Conservation (phyloP, 441 rosid genomes). For the Gossypium schwendimanii region DNA sequence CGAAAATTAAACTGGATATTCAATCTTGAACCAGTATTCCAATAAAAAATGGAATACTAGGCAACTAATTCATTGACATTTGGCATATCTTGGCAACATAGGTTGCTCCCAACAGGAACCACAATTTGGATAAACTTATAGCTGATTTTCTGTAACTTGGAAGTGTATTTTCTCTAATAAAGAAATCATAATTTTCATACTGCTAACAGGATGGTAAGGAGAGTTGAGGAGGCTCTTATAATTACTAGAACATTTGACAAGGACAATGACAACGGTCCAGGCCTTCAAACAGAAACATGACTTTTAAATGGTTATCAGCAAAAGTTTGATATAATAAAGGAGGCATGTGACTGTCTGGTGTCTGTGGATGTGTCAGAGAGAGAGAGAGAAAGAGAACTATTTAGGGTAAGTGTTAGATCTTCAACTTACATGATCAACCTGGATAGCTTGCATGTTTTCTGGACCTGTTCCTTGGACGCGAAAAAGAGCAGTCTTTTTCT, state of each 20-base stretch:
- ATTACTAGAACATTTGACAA: background rate
- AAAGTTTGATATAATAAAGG: background rate
- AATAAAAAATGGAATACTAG: background rate
- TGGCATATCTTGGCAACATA: background rate
- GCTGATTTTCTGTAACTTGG: background rate
- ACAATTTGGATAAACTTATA: background rate
- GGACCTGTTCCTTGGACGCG: slow-evolving; percentile 78
- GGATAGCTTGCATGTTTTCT: slow-evolving; percentile 77
- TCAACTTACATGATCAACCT: slow-evolving; percentile 67
- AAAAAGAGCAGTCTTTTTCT: slow-evolving; percentile 53
- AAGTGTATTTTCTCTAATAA: slow-evolving; percentile 1
- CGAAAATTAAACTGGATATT: background rate
- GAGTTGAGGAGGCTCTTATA: background rate
- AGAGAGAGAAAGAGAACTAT: background rate
- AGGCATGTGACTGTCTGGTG: slow-evolving; percentile 1
- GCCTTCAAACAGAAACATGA: background rate
- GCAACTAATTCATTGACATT: background rate
- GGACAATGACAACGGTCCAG: background rate
- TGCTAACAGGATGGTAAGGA: background rate
- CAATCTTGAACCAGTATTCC: background rate
- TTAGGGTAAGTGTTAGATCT: slow-evolving; percentile 9
- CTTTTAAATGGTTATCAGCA: background rate
- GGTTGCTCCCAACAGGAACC: background rate
- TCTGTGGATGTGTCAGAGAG: slow-evolving; percentile 1
- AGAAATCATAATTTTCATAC: background rate